Conservation (phyloP, 2,329 filamentous ascomycete species). For the Neonectria magnoliae region DNA sequence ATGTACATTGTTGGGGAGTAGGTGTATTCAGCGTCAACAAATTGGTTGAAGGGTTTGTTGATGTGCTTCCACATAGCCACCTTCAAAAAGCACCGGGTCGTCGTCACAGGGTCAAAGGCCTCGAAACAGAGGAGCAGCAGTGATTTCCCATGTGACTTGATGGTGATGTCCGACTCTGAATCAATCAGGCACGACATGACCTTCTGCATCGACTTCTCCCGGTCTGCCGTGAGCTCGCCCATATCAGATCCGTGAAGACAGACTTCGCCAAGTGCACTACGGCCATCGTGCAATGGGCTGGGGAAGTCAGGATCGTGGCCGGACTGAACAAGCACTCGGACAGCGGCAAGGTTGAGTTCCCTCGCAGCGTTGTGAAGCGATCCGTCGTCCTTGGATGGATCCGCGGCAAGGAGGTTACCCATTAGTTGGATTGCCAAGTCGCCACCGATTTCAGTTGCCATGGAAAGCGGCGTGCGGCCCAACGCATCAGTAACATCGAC, state of each 20-base stretch:
- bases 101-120: constrained; percentile 62
- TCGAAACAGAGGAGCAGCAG: constrained; percentile 69
- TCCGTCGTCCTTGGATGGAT: constrained; percentile 70
- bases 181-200: constrained; percentile 66
- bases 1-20: constrained; percentile 75
- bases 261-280: constrained; percentile 71
- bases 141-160: constrained; percentile 67
- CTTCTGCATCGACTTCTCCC: constrained; percentile 65
- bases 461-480: constrained; percentile 68
- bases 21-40: constrained; percentile 61
- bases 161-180: constrained; percentile 64
- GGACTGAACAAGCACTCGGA: constrained; percentile 65
- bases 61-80: constrained; percentile 72
- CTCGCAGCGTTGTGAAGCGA: constrained; percentile 73
- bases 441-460: constrained; percentile 66
- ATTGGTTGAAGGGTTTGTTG: constrained; percentile 68
- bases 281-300: constrained; percentile 68
- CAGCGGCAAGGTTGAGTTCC: constrained; percentile 65
- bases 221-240: constrained; percentile 55
- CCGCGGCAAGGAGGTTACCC: constrained; percentile 63
- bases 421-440: constrained; percentile 64
- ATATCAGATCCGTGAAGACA: constrained; percentile 65
- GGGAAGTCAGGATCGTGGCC: constrained; percentile 74
- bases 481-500: constrained; percentile 66
- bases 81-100: constrained; percentile 68